phyloP scores from a whole-genome alignment of 352 stramenopile genomes.

The Pythium rishiriense region DNA sequence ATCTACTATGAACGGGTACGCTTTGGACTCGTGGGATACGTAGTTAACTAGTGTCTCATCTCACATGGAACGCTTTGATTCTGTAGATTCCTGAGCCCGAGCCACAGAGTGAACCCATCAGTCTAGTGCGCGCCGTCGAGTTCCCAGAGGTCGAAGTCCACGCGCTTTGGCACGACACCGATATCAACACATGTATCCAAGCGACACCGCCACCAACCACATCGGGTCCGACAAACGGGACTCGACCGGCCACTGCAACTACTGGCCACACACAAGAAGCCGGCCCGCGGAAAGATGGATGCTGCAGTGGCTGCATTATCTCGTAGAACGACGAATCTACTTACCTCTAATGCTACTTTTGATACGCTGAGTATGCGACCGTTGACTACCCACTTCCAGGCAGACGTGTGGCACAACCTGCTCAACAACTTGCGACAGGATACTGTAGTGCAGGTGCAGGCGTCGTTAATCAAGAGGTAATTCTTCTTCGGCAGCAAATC shows the following conservation, averaged over 20 bases:
- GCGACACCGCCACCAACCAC: slow-evolving; percentile 15
- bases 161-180: slow-evolving; percentile 47
- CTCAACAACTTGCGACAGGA: background rate
- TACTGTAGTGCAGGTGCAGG: background rate
- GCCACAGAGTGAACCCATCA: slow-evolving; percentile 36
- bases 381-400: background rate
- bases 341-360: background rate
- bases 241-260: background rate
- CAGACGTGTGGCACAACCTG: background rate
- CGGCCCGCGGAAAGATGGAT: slow-evolving; percentile 22
- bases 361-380: background rate
- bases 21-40: background rate
- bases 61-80: background rate
- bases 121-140: slow-evolving; percentile 48
- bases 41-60: background rate
- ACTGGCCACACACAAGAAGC: slow-evolving; percentile 5
- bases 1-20: slow-evolving; percentile 70
- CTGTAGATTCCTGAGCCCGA: slow-evolving; percentile 53
- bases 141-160: slow-evolving; percentile 37
- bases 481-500: background rate
- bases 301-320: slow-evolving; percentile 47
- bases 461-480: background rate
- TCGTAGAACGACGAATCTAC: slow-evolving; percentile 24
- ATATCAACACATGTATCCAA: slow-evolving; percentile 55
- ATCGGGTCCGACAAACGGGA: background rate